A percentile compares a stretch with the other conserved stretches of the same genome.
Conservation (phyloP, 345 rosid species). For the Gossypium thurberi region DNA sequence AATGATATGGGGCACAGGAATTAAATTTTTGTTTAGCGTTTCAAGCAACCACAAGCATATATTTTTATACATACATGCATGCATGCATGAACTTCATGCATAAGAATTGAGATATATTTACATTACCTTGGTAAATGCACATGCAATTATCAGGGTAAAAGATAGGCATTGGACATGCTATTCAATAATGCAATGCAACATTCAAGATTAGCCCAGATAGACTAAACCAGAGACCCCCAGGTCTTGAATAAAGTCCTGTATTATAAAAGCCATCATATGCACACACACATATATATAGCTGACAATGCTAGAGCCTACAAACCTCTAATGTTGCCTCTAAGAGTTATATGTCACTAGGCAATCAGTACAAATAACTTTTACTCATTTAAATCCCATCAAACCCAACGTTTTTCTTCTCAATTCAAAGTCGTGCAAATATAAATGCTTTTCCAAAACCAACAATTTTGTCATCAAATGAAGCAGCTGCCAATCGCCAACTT, state of each 20-base stretch:
- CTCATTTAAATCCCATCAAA: not conserved
- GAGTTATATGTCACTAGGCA: not conserved
- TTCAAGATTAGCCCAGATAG: slow-evolving; percentile 1
- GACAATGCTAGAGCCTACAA: not conserved
- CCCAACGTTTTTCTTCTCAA: not conserved
- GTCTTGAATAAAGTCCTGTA: not conserved
- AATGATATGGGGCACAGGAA: not conserved
- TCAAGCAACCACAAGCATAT: not conserved
- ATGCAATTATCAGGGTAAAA: not conserved
- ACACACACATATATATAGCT: not conserved
- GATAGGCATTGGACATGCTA: not conserved
- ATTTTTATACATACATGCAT: too few relatives aligned
- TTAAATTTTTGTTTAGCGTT: not conserved
- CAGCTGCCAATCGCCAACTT: not conserved
- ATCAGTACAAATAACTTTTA: not conserved
- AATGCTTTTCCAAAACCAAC: not conserved
- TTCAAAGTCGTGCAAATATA: not conserved
- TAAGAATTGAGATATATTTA: too few relatives aligned
- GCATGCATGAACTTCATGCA: too few relatives aligned
- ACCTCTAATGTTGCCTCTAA: not conserved
- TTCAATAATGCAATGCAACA: not conserved
- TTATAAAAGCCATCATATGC: not conserved
- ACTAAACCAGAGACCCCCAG: not conserved
- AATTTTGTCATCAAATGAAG: not conserved
- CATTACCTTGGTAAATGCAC: not conserved